A percentile compares a stretch with the other conserved stretches of the same genome.
Evolutionary conservation across 208 protist species (phyloP).

Genomic region (Leptomonas seymouri): DNA sequence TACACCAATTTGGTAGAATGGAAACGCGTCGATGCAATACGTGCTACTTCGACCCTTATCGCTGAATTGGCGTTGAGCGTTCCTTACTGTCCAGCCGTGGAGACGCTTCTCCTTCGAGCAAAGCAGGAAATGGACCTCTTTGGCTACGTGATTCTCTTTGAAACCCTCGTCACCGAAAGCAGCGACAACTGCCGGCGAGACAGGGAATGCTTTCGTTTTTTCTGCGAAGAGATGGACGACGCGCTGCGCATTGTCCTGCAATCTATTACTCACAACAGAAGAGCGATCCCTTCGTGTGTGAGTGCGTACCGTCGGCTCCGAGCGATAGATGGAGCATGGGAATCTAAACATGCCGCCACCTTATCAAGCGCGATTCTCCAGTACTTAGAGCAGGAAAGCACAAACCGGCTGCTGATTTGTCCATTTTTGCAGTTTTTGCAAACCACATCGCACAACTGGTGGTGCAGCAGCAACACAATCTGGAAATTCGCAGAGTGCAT

Average conservation of each 20-base stretch:
- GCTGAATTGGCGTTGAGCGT: not conserved
- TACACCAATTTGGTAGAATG: conserved; percentile 22
- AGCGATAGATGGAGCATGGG: not conserved
- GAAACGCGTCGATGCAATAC: conserved; percentile 23
- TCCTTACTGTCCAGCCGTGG: conserved; percentile 4
- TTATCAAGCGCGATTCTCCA: conserved; percentile 2
- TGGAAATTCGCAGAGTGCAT: conserved; percentile 9
- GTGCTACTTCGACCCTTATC: conserved; percentile 14
- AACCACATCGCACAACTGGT: conserved; percentile 11
- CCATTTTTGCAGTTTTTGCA: conserved; percentile 35
- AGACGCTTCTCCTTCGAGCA: conserved; percentile 14
- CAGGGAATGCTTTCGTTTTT: conserved; percentile 1
- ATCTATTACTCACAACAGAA: not conserved
- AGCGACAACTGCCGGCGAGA: not conserved
- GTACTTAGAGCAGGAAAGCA: not conserved
- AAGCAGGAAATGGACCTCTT: conserved; percentile 15
- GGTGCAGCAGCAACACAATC: not conserved
- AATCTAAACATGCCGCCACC: not conserved
- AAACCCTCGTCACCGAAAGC: conserved; percentile 10
- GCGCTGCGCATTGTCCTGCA: not conserved
- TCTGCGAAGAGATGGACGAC: conserved; percentile 11
- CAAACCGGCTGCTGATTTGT: conserved; percentile 22
- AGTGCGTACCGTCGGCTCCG: conserved; percentile 23
- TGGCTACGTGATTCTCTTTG: conserved; percentile 18
- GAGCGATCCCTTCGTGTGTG: conserved; percentile 20